phyloP scores from a whole-genome alignment of 2,329 filamentous ascomycete genomes.

The Cladosporium sp. region DNA sequence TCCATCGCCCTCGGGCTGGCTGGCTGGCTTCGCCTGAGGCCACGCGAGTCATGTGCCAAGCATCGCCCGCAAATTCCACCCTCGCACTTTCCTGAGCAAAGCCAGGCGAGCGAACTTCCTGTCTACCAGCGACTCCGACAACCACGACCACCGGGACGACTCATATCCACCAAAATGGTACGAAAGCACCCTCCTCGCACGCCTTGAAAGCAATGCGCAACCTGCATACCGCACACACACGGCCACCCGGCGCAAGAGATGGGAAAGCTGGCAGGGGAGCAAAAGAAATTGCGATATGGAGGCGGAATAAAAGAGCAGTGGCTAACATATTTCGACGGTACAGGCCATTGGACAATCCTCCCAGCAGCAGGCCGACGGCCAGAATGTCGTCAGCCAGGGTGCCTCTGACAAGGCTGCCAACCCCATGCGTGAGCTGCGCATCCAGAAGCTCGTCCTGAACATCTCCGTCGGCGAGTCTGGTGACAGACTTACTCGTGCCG shows the following conservation, averaged over 20 bases:
- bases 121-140: constrained; percentile 11
- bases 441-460: constrained; percentile 99
- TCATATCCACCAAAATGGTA: constrained; percentile 12
- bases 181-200: not conserved
- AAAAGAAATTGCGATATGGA: constrained; percentile 29
- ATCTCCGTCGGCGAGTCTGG: constrained; percentile 99
- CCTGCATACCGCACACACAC: not conserved
- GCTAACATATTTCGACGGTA: not conserved
- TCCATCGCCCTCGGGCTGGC: not conserved
- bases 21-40: too few species aligned
- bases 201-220: constrained; percentile 24
- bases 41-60: constrained; percentile 10
- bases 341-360: constrained; percentile 28
- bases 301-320: not conserved
- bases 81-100: constrained; percentile 9
- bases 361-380: constrained; percentile 29
- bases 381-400: constrained; percentile 22
- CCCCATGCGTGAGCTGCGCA: constrained; percentile 99
- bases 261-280: constrained; percentile 15
- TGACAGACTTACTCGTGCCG: constrained; percentile 99
- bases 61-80: not conserved
- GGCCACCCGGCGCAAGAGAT: constrained; percentile 9
- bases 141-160: constrained; percentile 13
- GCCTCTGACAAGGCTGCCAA: constrained; percentile 74
- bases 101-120: not conserved